A percentile compares a stretch with the other conserved stretches of the same genome.
Conservation (phyloP, 768 basidiomycete genomes). For the Tylopilus rubrobrunneus region DNA sequence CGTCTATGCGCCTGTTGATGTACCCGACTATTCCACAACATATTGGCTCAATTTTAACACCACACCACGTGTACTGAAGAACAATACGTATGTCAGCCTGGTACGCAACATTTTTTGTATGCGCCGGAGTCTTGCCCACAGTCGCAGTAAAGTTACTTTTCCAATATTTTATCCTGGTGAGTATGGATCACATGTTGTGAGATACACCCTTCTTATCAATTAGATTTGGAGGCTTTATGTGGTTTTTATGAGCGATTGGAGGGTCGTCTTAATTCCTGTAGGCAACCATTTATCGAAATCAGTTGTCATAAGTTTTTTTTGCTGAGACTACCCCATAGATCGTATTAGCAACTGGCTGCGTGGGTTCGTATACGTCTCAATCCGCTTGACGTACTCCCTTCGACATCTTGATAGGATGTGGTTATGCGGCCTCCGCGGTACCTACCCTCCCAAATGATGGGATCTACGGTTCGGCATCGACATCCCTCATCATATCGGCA, state of each 20-base stretch:
- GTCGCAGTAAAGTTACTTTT: not conserved
- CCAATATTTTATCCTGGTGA: not conserved
- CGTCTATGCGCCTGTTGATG: not conserved
- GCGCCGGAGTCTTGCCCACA: not conserved
- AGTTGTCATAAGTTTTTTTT: not conserved
- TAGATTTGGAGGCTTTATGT: conserved; percentile 6
- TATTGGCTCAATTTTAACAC: conserved; percentile 1
- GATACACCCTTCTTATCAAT: not conserved
- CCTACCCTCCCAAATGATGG: not conserved
- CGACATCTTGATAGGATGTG: not conserved
- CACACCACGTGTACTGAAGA: not conserved
- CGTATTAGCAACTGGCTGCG: not conserved
- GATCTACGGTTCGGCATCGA: not conserved
- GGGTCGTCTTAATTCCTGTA: conserved; percentile 1
- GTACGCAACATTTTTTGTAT: not conserved
- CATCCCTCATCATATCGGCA: not conserved
- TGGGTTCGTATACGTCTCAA: not conserved
- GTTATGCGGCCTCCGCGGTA: not conserved
- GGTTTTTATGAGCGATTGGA: not conserved
- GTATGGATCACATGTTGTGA: not conserved
- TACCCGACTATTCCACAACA: not conserved
- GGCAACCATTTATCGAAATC: not conserved
- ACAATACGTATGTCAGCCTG: not conserved
- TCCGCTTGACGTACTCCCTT: not conserved
- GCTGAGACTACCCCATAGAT: not conserved